Evolutionary conservation across 2,329 filamentous ascomycete genomes (phyloP), one percentile per base, ranked within the genome.

Genomic region (Pseudogymnoascus sp.): DNA sequence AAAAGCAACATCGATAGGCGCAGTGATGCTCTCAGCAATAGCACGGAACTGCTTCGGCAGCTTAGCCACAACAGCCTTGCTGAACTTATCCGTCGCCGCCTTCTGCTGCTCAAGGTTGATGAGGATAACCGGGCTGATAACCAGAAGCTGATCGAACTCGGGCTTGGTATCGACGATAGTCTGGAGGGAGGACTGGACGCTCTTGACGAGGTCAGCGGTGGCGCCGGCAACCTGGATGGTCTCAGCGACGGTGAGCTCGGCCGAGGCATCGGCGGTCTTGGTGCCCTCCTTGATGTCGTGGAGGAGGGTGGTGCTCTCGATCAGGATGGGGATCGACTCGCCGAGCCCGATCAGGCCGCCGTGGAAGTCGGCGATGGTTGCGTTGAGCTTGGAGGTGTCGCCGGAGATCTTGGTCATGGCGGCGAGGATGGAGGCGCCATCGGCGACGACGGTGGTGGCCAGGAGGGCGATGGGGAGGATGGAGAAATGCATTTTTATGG

Each of bases 131-230:
- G 78, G 77, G 56, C 71, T 73, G 4, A 69, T 38, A 37, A 81
- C 66, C 1, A 78, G 61, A 5, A 79, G 68, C 40, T 70, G 70
- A 66, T 80, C 75, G 63, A 82, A 82, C 65, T 78, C 77, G 18
- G 70, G 72, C 70, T 79, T 79, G 28, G 73, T 69, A 10, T 63
- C 67, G 5, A 64, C 37, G 8, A 67, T 60, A 7, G 56, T 64
- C 7, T 62, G 47, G 5, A 68, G 60, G 16, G 63, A 65, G n/a
- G 44, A 50, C 14, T 63, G 35, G 1, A 67, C 65, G 12, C 35
- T 42, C 6, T 5, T 47, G n/a, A 33, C 56, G 2, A 67, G 59
- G 1, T 37, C n/a, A 1, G 37, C 16, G 11, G 65, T 67, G 4
- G 64, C 79, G 71, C 73, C 71, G 25, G 81, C 74, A 6, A 70